These are phyloP conservation scores for Metschnikowia gelsemii DNA, from an alignment of 805 yeast species.

Conservation along the genomic window DNA sequence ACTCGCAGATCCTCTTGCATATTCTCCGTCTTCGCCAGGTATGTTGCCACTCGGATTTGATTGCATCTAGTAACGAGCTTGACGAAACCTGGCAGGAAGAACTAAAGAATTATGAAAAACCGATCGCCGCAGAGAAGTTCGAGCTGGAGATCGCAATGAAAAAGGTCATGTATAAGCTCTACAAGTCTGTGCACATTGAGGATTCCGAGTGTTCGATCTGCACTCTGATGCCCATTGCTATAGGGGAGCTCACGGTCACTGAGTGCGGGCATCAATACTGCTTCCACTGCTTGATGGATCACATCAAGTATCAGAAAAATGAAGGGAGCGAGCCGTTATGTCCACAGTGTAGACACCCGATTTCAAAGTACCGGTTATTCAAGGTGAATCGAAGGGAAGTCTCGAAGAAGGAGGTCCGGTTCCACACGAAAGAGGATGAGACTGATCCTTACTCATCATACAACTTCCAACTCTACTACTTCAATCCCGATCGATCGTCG, in stretches of 20 bases:
- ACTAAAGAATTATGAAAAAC: slow-evolving; percentile 18
- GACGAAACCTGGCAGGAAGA: slow-evolving; percentile 45
- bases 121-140: slow-evolving; percentile 19
- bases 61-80: slow-evolving; percentile 51
- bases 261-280: slow-evolving; percentile 85
- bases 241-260: slow-evolving; percentile 56
- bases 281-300: slow-evolving; percentile 66
- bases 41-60: slow-evolving; percentile 78
- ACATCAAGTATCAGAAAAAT: slow-evolving; percentile 63
- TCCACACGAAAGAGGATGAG: slow-evolving; percentile 29
- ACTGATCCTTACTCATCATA: slow-evolving; percentile 25
- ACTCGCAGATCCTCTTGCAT: slow-evolving; percentile 78
- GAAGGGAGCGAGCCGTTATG: slow-evolving; percentile 54
- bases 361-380: slow-evolving; percentile 51
- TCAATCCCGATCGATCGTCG: slow-evolving; percentile 56
- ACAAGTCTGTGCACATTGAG: slow-evolving; percentile 31
- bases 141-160: slow-evolving; percentile 24
- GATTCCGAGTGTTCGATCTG: slow-evolving; percentile 83
- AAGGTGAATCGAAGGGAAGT: slow-evolving; percentile 35
- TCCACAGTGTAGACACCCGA: slow-evolving; percentile 68
- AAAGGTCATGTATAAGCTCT: slow-evolving; percentile 29
- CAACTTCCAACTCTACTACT: slow-evolving; percentile 38
- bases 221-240: slow-evolving; percentile 60
- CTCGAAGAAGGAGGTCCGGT: slow-evolving; percentile 27
- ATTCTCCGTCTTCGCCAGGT: slow-evolving; percentile 81